Evolutionary conservation across 1,284 basidiomycete species (phyloP), one percentile per base, ranked within the genome.

Genomic region (Xerocomus nothofagi): DNA sequence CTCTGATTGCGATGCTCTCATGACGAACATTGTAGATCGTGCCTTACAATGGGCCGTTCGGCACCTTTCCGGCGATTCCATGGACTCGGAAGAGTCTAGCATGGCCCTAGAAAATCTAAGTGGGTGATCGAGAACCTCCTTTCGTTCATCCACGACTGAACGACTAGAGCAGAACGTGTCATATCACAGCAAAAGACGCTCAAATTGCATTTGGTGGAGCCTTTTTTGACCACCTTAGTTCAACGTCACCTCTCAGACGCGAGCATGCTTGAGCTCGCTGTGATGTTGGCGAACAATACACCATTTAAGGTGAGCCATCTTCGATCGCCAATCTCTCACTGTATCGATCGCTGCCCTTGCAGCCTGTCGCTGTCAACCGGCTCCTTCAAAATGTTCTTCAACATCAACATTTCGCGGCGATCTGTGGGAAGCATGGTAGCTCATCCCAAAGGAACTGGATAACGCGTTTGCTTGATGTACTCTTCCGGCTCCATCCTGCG

Each of bases 401-500:
- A 56, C 82, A 84, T 56, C 69, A 72, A 11, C 72, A 78, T 18
- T 84, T 91, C 62, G 74, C 73, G 54, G 73, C 72, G 44, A 52
- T 74, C 15, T 78, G 71, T 49, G 66, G 61, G 7, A 53, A 51
- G 12, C 53, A 60, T 10, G 53, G 55, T 1, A 40, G 51, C 10
- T 48, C 65, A 12, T 48, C 62, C 3, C 60, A 69, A 26, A 72
- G 80, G 27, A 71, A 78, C 21, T 67, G 71, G 2, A 67, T 89
- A 31, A 69, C 85, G 24, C 61, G 71, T 31, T 68, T 91, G 1
- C 68, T 93, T 2, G 75, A 82, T 47, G 68, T 70, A 1, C 73
- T 95, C 3, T 95, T 94, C 72, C 67, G 79, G 48, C 75, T 85
- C 12, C 84, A 92, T 60, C 87, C 91, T 0, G 71, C 76, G 17